Base-by-base conservation (phyloP, 176 grass and related monocot genomes). In the Oryza meridionalis region DNA sequence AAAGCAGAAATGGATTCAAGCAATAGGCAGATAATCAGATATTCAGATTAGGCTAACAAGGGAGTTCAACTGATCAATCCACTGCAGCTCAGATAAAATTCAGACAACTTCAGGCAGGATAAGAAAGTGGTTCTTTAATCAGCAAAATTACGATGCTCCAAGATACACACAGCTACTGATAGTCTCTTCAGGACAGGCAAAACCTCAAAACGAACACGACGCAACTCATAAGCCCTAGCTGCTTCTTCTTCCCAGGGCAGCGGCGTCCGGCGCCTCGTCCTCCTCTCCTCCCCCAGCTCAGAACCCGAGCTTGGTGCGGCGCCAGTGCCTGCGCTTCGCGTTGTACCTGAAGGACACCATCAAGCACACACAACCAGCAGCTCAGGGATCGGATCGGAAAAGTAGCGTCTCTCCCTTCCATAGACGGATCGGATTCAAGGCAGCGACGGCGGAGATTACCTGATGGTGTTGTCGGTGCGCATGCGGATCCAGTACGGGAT, bases 401-500 rank as follows among this genome's bases (percentile, higher is more conserved):
- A 4, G 11, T 5, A 5, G 4, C 17, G 7, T 14, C 44, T 13
- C 43, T 51, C 64, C 26, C 38, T 38, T 55, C 46, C 64, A 40
- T 6, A 50, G 53, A 59, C 53, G 19, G 0, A 61, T 61, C 55
- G 51, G 51, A 55, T 55, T 55, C 16, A 55, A 0, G 49, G 49
- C 12, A 3, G 49, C 12, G 12, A 15, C 19, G 5, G 49, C 17
- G 33, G 31, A 22, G 47, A 4, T 55, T 7, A 97, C 94, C 91
- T 92, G 89, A 94, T 97, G 82, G 92, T 97, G 79, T 94, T 97
- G 65, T 97, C 89, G 68, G 94, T 97, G 75, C 94, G 75, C 94
- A 94, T 97, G 92, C 94, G 92, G 76, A 97, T 97, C 94, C 94
- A 97, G 92, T 94, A 84, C 76, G 94, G 94, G 79, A 97, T 97